Evolutionary conservation across 208 protist species (phyloP), one percentile per base, ranked within the genome.

Genomic region (Trypanosoma conorhini): DNA sequence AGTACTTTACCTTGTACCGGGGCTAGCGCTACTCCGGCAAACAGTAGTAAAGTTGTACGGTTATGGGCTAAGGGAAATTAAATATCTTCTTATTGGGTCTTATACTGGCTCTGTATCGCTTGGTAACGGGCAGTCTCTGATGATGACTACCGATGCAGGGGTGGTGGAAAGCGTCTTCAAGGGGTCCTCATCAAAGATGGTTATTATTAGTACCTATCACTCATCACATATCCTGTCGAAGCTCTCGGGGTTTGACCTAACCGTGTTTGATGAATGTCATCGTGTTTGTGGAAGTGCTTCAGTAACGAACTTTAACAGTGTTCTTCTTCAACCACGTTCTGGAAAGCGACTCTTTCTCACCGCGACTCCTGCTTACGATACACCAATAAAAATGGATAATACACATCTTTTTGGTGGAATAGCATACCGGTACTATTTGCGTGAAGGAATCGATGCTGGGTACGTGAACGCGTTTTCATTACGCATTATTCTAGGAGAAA

Each of bases 211-310:
- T 42, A 93, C 87, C 44, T 93, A 93, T 62, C 85, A 93, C 70
- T 93, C 87, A 56, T 93, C 87, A 17, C 80, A 81, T 26, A 75
- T 93, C 28, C 62, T 93, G 17, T 70, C 77, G 21, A 67, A 69
- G 13, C 31, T 89, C 1, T 74, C 70, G 26, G 62, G 67, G 15
- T 92, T 92, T 63, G 71, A 58, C 64, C 64, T 93, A 24, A 83
- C 78, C 13, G 72, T 93, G 5, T 93, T 93, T 69, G 87, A 93
- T 67, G 87, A 93, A 77, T 93, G 87, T 66, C 87, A 93, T 70
- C 87, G 87, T 48, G 87, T 90, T 28, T 93, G 87, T 68, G 87
- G 87, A 66, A 93, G 84, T 73, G 38, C 62, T 1, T 56, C 62
- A 17, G 42, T 71, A n/a, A 90, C 87, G 26, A 79, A 82, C 28